phyloP scores from a whole-genome alignment of 306 rosid species.

The Malus asiatica region DNA sequence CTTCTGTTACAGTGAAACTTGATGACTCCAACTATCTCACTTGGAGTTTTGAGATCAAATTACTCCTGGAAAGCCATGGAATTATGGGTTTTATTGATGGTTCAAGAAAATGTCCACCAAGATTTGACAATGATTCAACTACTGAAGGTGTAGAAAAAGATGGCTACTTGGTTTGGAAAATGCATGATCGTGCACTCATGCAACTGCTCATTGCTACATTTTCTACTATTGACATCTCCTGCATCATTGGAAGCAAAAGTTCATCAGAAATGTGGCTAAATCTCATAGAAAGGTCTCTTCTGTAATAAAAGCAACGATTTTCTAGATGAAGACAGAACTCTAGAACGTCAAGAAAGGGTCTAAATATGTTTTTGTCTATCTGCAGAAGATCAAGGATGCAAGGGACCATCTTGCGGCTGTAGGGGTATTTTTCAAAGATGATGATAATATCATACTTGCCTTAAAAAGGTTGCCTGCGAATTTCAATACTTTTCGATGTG shows the following conservation, averaged over 20 bases:
- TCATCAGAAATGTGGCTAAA: neutral
- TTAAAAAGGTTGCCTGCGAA: neutral
- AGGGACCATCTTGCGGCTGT: neutral
- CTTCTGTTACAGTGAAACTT: no score
- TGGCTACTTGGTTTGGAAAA: neutral
- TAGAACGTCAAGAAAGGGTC: neutral
- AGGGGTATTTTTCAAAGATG: neutral
- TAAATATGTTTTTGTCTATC: neutral
- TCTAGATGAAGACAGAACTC: neutral
- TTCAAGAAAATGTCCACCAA: no score
- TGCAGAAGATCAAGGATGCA: no score
- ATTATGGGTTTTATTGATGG: no score
- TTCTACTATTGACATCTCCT: neutral
- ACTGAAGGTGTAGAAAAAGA: no score
- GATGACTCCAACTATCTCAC: no score
- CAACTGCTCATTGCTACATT: neutral
- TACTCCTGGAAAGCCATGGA: no score
- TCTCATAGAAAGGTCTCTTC: neutral
- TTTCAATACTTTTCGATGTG: neutral
- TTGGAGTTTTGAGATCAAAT: no score
- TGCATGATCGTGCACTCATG: neutral
- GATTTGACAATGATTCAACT: no score
- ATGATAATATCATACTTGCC: neutral
- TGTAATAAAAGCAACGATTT: neutral
- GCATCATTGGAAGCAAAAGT: neutral